Evolutionary conservation across 2,329 filamentous ascomycete genomes (phyloP), one percentile per base, ranked within the genome.

Genomic region (Neonectria faginata): DNA sequence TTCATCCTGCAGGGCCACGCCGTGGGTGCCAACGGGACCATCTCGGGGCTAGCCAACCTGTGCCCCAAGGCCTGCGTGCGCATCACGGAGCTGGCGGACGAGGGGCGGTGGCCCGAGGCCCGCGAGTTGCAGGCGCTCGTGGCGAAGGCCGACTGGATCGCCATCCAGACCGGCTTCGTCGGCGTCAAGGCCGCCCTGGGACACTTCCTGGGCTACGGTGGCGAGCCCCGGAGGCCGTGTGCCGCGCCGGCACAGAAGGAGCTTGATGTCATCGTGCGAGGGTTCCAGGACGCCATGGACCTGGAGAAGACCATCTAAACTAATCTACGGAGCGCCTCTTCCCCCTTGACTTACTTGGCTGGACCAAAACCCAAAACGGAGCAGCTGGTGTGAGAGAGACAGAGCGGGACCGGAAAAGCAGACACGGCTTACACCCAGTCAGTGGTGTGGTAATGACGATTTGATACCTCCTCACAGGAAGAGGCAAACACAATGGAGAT

Each of bases 131-230:
- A 82, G 68, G 77, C 78, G 9, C 67, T 80, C 69, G 73, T 86
- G 64, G 78, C 86, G 72, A 73, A 79, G 71, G 74, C 80, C 60
- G 77, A 84, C 76, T 79, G 86, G 81, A 66, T 79, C 47, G 81
- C 81, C 58, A 84, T 84, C 67, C 78, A 78, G 73, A 82, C 80
- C n/a, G 82, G 82, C 4, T 84, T 84, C 66, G 80, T 82, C 4
- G 82, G 82, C 33, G 82, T 84, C 63, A 84, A 84, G 76, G 80
- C 80, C 33, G 81, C 80, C 7, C 73, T 84, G 72, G 78, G 77
- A 25, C 75, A 78, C 65, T 82, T 80, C 69, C 71, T 76, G 47
- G 77, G 78, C 27, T 78, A 80, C 54, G 79, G 77, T 16, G 78
- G 79, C 25, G 77, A 76, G 67, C 81, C 81, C 14, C 67, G 81